Percentiles rank a stretch among this genome's conserved stretches.
Evolutionary conservation across 768 basidiomycete genomes (phyloP).

Genomic region (Terana coerulea): DNA sequence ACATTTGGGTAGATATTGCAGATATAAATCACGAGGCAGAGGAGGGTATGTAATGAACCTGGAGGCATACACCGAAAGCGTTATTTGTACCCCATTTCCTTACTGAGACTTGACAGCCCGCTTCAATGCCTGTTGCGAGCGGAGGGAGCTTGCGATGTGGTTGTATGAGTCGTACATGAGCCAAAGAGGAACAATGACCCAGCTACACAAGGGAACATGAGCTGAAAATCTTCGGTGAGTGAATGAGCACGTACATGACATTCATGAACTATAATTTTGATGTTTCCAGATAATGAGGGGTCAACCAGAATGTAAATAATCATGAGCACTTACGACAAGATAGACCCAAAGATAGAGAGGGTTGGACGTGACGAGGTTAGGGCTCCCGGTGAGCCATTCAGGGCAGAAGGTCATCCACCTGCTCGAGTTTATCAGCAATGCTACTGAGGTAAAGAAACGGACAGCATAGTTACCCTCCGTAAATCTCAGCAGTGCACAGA

Average conservation of each 20-base stretch:
- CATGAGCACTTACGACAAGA: constrained; percentile 52
- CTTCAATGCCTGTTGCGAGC: constrained; percentile 25
- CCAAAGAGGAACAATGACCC: constrained; percentile 74
- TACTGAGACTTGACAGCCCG: neutral
- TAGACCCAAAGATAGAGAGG: constrained; percentile 76
- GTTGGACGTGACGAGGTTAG: constrained; percentile 69
- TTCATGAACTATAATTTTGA: constrained; percentile 66
- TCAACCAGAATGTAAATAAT: neutral
- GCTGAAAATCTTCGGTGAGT: neutral
- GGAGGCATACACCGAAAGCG: too few species aligned
- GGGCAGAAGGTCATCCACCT: constrained; percentile 87
- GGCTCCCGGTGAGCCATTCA: constrained; percentile 77
- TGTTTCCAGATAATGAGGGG: neutral
- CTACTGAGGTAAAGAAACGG: neutral
- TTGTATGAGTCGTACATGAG: constrained; percentile 78
- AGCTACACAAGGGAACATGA: constrained; percentile 39
- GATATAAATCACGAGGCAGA: too few species aligned
- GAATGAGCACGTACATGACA: constrained; percentile 48
- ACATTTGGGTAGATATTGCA: too few species aligned
- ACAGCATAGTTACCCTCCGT: constrained; percentile 52
- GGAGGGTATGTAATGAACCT: too few species aligned
- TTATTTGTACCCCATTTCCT: too few species aligned
- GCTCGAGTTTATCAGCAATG: neutral
- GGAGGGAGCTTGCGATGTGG: constrained; percentile 61
- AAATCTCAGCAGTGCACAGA: constrained; percentile 70